Evolutionary conservation across 2,329 filamentous ascomycete genomes (phyloP), one percentile per base, ranked within the genome.

Genomic region (Didymella pinodella): DNA sequence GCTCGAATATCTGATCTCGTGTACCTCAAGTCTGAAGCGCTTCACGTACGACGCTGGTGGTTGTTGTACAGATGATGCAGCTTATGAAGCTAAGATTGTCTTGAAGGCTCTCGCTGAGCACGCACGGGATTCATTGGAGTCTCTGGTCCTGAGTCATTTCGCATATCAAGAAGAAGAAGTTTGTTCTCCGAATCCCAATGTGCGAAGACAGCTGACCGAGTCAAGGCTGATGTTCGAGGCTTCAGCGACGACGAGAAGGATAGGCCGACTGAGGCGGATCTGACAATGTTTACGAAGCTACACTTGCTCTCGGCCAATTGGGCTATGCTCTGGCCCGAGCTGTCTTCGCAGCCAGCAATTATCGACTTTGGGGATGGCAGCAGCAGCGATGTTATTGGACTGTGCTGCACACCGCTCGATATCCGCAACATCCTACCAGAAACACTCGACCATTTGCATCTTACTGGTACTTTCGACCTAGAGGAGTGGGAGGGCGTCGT

Each of bases 291-390:
- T 22, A 40, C 34, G n/a, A 49, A 41, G 25, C 34, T 49, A 5
- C 20, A 29, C 0, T 49, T 34, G 3, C 7, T 49, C 8, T 45
- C 32, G 1, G 34, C 47, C 14, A 26, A 49, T 20, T 49, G 47
- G 47, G 32, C 32, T 16, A 49, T 49, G 47, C 32, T 49, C 3
- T 49, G 47, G 47, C 47, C 47, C 5, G 47, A 49, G 11, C 25
- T 40, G 3, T 49, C 47, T 20, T 22, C 20, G 20, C 40, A 43
- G 22, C 34, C 25, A 16, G 16, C 32, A 3, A 29, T 7, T 28
- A 29, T n/a, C 6, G 3, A 31, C 2, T 7, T 6, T 22, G 47
- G 28, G 2, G 20, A 11, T 8, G 25, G 32, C 34, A 7, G 7
- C 4, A 4, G n/a, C 25, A 40, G 22, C 26, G 25, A 20, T 8